These are phyloP conservation scores for Calonectria fujianensis DNA, from an alignment of 2,329 filamentous ascomycete genomes.

Conservation along the genomic window DNA sequence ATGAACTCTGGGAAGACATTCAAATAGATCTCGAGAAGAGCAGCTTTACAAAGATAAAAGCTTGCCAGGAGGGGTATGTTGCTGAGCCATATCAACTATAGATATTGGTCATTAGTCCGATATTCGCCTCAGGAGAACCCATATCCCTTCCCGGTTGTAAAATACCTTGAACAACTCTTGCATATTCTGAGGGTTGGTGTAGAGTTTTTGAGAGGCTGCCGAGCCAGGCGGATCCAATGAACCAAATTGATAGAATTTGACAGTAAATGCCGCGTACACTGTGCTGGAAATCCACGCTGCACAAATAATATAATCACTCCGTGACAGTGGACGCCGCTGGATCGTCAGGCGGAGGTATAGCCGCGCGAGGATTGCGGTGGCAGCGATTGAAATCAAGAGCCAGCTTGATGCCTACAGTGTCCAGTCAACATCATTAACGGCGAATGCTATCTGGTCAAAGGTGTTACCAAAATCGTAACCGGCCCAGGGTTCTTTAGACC, in stretches of 20 bases:
- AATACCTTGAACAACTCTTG: not conserved
- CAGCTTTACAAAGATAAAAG: constrained; percentile 10
- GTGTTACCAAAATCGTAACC: not conserved
- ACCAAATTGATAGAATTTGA: not conserved
- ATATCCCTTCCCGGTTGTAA: not conserved
- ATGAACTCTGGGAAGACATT: not conserved
- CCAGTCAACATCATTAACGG: not conserved
- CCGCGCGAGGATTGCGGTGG: not conserved
- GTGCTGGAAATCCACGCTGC: not conserved
- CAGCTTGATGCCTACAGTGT: constrained; percentile 8
- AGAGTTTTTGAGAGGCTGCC: not conserved
- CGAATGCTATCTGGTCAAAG: not conserved
- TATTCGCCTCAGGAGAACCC: not conserved
- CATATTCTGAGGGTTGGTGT: not conserved
- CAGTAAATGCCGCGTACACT: not conserved
- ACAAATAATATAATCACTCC: not conserved
- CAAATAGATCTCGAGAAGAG: constrained; percentile 3
- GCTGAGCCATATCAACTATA: not conserved
- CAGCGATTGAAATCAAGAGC: not conserved
- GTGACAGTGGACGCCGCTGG: not conserved
- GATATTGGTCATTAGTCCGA: not conserved
- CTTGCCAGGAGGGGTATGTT: not conserved
- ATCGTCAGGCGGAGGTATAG: not conserved
- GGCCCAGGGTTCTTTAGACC: not conserved
- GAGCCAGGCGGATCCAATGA: not conserved